A percentile compares a stretch with the other conserved stretches of the same genome.
phyloP scores from a whole-genome alignment of 768 basidiomycete genomes.

The Termitomyces sp. region DNA sequence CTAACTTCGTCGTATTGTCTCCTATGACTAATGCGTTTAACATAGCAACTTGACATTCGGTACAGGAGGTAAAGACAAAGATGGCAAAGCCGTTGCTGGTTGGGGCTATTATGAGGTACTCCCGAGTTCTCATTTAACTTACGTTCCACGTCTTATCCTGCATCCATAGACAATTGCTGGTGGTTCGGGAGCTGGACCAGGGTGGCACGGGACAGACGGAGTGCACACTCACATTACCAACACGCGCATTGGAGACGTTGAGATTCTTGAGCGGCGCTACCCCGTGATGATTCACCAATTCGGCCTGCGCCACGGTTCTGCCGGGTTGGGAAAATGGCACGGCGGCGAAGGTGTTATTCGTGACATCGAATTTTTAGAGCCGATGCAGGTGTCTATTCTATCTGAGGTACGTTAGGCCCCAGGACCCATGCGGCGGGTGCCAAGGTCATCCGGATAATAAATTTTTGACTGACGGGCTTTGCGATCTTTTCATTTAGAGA shows the following conservation, averaged over 20 bases:
- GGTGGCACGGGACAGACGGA: constrained; percentile 90
- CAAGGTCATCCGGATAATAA: neutral
- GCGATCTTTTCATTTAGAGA: constrained; percentile 41
- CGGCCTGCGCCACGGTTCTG: constrained; percentile 66
- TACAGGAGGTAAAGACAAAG: constrained; percentile 79
- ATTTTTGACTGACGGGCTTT: neutral
- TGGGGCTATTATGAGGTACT: constrained; percentile 89
- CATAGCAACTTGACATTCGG: constrained; percentile 85
- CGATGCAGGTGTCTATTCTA: constrained; percentile 83
- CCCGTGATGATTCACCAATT: constrained; percentile 88
- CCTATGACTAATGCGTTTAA: neutral
- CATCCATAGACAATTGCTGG: constrained; percentile 85
- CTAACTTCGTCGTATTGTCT: constrained; percentile 6
- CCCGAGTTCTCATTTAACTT: constrained; percentile 4
- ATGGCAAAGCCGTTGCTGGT: constrained; percentile 70
- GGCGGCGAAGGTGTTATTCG: constrained; percentile 86
- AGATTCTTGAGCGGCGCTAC: constrained; percentile 91
- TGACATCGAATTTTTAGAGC: constrained; percentile 78
- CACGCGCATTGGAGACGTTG: constrained; percentile 90
- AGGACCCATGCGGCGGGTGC: neutral
- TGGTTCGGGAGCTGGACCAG: constrained; percentile 86
- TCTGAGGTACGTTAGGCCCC: constrained; percentile 56
- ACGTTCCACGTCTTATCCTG: constrained; percentile 1
- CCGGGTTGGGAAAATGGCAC: constrained; percentile 64
- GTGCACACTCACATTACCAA: constrained; percentile 95